A percentile compares a stretch with the other conserved stretches of the same genome.
phyloP scores from a whole-genome alignment of 2,329 filamentous ascomycete species.

The Aspergillus udagawae region DNA sequence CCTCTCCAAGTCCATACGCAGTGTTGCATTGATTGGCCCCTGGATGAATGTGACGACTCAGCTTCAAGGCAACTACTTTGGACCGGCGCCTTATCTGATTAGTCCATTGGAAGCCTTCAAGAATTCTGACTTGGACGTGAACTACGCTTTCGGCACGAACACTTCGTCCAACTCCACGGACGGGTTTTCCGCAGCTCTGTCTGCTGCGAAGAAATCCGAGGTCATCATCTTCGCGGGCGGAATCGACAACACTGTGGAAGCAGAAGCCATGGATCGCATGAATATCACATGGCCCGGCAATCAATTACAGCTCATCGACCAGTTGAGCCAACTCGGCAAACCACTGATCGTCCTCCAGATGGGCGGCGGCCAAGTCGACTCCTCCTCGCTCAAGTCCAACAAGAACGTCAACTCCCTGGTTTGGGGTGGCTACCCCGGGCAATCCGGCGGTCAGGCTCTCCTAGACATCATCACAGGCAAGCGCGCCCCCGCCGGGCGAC shows the following conservation, averaged over 20 bases:
- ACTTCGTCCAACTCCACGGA: constrained; percentile 26
- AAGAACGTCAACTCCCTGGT: constrained; percentile 39
- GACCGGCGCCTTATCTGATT: constrained; percentile 53
- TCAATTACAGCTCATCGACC: constrained; percentile 37
- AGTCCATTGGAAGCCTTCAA: constrained; percentile 52
- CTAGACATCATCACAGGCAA: constrained; percentile 42
- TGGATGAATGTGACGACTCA: constrained; percentile 57
- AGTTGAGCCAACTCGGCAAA: constrained; percentile 36
- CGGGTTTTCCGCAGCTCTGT: constrained; percentile 31
- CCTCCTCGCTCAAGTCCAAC: constrained; percentile 35
- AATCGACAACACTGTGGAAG: constrained; percentile 41
- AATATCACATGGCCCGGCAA: constrained; percentile 42
- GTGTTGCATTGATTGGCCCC: constrained; percentile 54
- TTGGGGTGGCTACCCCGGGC: constrained; percentile 45
- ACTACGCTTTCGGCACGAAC: constrained; percentile 41
- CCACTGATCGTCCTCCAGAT: constrained; percentile 41
- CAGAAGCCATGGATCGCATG: constrained; percentile 39
- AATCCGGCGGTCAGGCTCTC: constrained; percentile 41
- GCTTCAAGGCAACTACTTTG: constrained; percentile 58
- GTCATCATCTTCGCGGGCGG: constrained; percentile 40
- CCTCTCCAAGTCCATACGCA: constrained; percentile 33
- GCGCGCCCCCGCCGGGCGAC: constrained; percentile 39
- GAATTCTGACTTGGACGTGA: constrained; percentile 43
- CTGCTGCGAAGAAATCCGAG: constrained; percentile 33
- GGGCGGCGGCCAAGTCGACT: constrained; percentile 44